Evolutionary conservation across 2,329 filamentous ascomycete species (phyloP).

Genomic region (Aspergillus sp.): DNA sequence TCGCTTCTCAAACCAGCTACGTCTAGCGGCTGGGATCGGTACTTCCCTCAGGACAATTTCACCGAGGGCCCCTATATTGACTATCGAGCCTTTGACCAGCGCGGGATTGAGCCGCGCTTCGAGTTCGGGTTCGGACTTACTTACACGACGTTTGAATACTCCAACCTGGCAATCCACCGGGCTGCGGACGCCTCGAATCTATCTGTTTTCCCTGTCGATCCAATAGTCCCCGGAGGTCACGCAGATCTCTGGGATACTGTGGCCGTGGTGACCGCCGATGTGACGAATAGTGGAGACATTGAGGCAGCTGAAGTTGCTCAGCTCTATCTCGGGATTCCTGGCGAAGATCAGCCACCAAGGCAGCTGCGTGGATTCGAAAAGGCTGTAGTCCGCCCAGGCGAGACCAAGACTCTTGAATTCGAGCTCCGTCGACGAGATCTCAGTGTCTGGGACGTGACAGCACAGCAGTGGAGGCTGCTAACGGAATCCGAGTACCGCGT

Average conservation of each 20-base stretch:
- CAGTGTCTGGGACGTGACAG: too few relatives aligned
- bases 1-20: constrained; percentile 13
- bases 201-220: too few relatives aligned
- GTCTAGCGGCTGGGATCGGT: constrained; percentile 11
- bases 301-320: constrained; percentile 55
- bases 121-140: constrained; percentile 8
- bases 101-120: constrained; percentile 1
- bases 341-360: background rate
- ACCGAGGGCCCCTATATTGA: constrained; percentile 13
- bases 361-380: too few relatives aligned
- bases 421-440: too few relatives aligned
- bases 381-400: too few relatives aligned
- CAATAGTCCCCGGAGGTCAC: background rate
- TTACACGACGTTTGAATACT: constrained; percentile 52
- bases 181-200: background rate
- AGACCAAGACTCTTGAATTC: too few relatives aligned
- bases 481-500: too few relatives aligned
- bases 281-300: constrained; percentile 40
- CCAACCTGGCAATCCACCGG: constrained; percentile 38
- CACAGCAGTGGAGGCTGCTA: too few relatives aligned
- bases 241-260: background rate
- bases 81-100: constrained; percentile 7
- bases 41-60: constrained; percentile 11
- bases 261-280: background rate
- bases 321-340: constrained; percentile 51